Conservation (phyloP, 2,329 filamentous ascomycete species). For the Stagonosporopsis chrysanthemi region DNA sequence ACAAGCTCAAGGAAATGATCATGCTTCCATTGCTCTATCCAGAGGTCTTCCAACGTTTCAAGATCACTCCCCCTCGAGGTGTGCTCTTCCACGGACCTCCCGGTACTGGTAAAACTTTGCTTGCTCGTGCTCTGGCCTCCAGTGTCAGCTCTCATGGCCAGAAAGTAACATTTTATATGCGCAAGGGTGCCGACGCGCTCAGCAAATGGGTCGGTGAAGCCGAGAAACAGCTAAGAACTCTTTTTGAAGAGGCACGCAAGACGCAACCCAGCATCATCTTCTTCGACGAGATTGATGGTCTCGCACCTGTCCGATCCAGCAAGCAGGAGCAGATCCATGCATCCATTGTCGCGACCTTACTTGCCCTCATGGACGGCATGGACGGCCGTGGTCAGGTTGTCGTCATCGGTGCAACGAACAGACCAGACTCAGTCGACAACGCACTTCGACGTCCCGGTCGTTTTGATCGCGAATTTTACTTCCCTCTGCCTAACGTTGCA, state of each 20-base stretch:
- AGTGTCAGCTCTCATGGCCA: conserved; percentile 86
- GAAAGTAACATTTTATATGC: conserved; percentile 99
- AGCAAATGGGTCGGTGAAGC: conserved; percentile 99
- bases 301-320: conserved; percentile 94
- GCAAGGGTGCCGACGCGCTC: conserved; percentile 94
- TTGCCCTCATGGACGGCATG: conserved; percentile 60
- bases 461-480: conserved; percentile 98
- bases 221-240: conserved; percentile 87
- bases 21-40: conserved; percentile 92
- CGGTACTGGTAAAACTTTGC: conserved; percentile 96
- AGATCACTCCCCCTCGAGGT: conserved; percentile 91
- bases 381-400: conserved; percentile 79
- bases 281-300: conserved; percentile 97
- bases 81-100: conserved; percentile 97
- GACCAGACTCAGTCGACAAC: conserved; percentile 94
- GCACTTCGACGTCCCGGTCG: conserved; percentile 92
- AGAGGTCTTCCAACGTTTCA: conserved; percentile 88
- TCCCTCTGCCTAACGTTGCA: conserved; percentile 83
- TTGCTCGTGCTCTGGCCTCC: conserved; percentile 90
- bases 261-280: conserved; percentile 99
- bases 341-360: conserved; percentile 72
- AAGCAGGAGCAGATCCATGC: conserved; percentile 99
- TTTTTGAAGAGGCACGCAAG: conserved; percentile 95
- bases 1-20: conserved; percentile 98
- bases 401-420: conserved; percentile 97